Conservation (phyloP, 352 stramenopile genomes). For the Pythium sp. region DNA sequence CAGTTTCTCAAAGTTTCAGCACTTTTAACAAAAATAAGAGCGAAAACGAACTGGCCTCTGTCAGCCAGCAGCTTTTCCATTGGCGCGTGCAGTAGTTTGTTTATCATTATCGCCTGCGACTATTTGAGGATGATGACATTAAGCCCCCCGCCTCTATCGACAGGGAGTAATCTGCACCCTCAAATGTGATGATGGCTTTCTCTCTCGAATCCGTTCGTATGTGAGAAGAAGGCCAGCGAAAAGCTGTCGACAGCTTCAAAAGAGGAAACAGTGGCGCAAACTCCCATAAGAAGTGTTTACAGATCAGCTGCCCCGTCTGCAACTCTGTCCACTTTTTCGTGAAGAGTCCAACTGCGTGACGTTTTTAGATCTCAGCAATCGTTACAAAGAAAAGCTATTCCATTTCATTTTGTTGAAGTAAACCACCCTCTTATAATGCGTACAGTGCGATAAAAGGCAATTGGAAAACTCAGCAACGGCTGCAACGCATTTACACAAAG, state of each 20-base stretch:
- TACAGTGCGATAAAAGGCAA: neutral
- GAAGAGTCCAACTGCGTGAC: constrained; percentile 12
- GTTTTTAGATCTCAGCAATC: neutral
- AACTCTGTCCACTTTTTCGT: constrained; percentile 10
- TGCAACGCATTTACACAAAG: neutral
- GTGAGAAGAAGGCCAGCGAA: neutral
- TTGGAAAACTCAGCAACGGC: neutral
- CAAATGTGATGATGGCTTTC: too few relatives aligned
- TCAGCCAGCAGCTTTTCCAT: neutral
- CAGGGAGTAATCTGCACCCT: neutral
- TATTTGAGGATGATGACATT: too few relatives aligned
- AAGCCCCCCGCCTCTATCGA: neutral
- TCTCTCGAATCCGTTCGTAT: neutral
- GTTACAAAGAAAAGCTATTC: neutral
- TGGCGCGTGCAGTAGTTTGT: too few relatives aligned
- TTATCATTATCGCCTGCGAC: too few relatives aligned
- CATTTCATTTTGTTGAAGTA: neutral
- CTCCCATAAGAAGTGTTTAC: neutral
- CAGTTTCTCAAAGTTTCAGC: neutral
- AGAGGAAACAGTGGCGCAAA: neutral
- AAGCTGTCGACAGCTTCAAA: neutral
- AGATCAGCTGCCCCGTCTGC: neutral
- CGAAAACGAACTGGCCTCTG: neutral
- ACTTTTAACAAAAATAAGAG: neutral
- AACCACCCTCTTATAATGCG: neutral